phyloP scores from a whole-genome alignment of 2,329 filamentous ascomycete species.

The Aspergillus bombycis region DNA sequence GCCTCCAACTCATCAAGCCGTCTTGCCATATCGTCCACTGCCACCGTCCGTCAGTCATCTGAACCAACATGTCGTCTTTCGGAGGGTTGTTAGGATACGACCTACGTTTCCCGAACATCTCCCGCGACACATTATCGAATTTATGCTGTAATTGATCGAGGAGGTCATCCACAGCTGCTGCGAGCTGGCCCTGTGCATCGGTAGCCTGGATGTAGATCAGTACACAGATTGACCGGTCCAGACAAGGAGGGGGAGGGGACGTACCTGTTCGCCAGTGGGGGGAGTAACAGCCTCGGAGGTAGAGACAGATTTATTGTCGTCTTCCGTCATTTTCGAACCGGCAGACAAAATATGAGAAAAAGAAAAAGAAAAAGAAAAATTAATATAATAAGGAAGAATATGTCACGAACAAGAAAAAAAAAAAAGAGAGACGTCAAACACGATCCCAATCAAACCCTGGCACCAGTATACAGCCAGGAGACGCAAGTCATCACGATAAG shows the following conservation, averaged over 20 bases:
- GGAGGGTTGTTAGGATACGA: conserved; percentile 16
- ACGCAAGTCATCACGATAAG: not conserved
- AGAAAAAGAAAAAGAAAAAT: not conserved
- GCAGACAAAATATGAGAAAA: not conserved
- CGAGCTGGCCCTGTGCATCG: conserved; percentile 58
- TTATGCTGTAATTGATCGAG: conserved; percentile 83
- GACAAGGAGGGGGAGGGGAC: not conserved
- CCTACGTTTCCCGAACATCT: conserved; percentile 87
- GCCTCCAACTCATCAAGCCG: conserved; percentile 82
- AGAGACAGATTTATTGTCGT: conserved; percentile 22
- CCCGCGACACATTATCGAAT: conserved; percentile 80
- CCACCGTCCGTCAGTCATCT: not conserved
- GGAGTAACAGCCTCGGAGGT: conserved; percentile 21
- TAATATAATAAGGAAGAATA: not conserved
- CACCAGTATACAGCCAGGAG: not conserved
- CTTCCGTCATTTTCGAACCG: conserved; percentile 13
- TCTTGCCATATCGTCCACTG: conserved; percentile 93
- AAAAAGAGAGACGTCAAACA: not conserved
- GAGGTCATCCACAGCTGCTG: conserved; percentile 81
- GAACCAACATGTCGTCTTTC: not conserved
- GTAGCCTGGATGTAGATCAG: conserved; percentile 19
- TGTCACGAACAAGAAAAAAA: not conserved
- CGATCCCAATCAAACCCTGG: no score
- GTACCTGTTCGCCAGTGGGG: conserved; percentile 25
- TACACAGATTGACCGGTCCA: not conserved